Evolutionary conservation across 148 eudicot species (phyloP), one percentile per base, ranked within the genome.

Genomic region (Simmondsia chinensis): DNA sequence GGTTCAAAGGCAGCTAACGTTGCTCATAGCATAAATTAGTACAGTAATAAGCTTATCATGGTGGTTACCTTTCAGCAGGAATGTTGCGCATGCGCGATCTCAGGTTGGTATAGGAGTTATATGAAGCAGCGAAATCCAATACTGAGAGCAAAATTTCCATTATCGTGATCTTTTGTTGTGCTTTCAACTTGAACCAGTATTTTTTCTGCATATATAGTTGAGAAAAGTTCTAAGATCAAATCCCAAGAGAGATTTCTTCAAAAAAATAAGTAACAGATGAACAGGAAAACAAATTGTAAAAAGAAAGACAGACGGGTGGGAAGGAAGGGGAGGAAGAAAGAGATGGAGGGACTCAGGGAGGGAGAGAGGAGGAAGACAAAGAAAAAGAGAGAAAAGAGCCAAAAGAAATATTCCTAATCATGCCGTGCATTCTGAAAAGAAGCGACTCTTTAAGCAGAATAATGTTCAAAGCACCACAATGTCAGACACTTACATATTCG

Each of bases 81-180:
- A 67, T 61, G 38, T 79, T 95, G 61, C 65, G 74, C 88, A 91
- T 82, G 39, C 95, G 85, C 72, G 60, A 41, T 60, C 89, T 80
- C 54, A 91, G 94, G 54, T 77, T 91, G 38, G 76, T 60, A 52
- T 71, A 86, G 17, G 99, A 91, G 55, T 91, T 91, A 71, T 85
- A 91, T 12, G 99, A 79, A 40, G 95, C 79, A 57, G 99, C 83
- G 70, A 91, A 91, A 75, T 91, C 99, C 46, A 91, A 70, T 37
- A 79, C 65, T 5, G 99, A 79, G 52, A 91, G 71, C 66, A 86
- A 79, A 60, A 86, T 85, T 43, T 85, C 99, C 88, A 91, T 79
- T 24, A 91, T 58, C 46, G 75, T 50, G 52, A 79, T 70, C 81
- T 82, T 85, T 55, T 91, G 99, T 19, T 63, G 61, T 14, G 82